These are phyloP conservation scores for Gastrolobium bilobum DNA, from an alignment of 306 rosid genomes.

Conservation along the genomic window DNA sequence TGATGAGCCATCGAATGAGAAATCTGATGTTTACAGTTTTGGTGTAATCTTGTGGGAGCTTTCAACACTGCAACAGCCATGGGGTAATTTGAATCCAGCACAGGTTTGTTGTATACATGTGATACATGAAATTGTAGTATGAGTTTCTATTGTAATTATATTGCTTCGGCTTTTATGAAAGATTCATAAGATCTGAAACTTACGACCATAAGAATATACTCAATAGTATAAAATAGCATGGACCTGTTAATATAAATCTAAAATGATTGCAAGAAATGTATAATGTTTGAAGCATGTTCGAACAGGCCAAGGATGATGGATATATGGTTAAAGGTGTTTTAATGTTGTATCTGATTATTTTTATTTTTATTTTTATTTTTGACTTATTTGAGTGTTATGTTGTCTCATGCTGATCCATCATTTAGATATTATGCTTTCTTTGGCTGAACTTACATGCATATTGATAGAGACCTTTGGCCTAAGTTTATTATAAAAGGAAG, in stretches of 20 bases:
- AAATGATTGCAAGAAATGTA: constrained; percentile 32
- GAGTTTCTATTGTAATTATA: constrained; percentile 28
- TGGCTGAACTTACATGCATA: constrained; percentile 10
- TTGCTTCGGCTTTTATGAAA: constrained; percentile 33
- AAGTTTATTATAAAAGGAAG: constrained; percentile 13
- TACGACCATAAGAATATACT: constrained; percentile 22
- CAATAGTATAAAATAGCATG: constrained; percentile 18
- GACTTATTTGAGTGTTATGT: background rate
- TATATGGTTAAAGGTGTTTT: constrained; percentile 23
- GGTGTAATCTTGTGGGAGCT: constrained; percentile 98
- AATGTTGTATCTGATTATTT: background rate
- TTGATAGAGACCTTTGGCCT: background rate
- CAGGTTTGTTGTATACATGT: constrained; percentile 69
- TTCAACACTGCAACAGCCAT: constrained; percentile 91
- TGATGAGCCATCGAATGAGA: constrained; percentile 96
- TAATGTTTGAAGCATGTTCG: constrained; percentile 39
- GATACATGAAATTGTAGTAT: constrained; percentile 32
- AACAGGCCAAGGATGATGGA: constrained; percentile 25
- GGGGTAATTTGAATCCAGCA: constrained; percentile 93
- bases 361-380: background rate
- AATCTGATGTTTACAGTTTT: constrained; percentile 95
- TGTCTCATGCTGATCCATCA: constrained; percentile 1
- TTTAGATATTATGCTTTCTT: constrained; percentile 14
- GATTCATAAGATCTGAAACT: constrained; percentile 22
- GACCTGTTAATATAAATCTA: constrained; percentile 33